phyloP scores from a whole-genome alignment of 768 basidiomycete genomes.

The Candolleomyces eurysporus region DNA sequence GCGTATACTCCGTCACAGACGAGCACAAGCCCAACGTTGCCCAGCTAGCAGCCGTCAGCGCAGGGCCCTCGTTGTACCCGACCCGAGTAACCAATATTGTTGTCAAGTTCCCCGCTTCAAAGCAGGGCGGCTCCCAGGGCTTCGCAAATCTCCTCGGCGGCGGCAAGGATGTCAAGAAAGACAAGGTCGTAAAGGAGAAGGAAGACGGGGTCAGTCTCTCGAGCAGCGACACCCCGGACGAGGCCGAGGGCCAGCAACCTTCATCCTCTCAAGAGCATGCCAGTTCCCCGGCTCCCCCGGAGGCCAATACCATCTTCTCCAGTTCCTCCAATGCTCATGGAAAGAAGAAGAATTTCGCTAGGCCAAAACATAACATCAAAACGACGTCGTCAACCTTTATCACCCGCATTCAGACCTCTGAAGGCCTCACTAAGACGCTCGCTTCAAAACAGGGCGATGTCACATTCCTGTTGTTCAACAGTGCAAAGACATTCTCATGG shows the following conservation, averaged over 20 bases:
- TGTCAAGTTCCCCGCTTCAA: constrained; percentile 60
- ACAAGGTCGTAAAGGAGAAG: constrained; percentile 48
- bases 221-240: constrained; percentile 79
- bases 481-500: constrained; percentile 84
- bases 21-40: constrained; percentile 69
- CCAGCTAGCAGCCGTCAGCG: constrained; percentile 38
- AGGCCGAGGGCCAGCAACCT: constrained; percentile 37
- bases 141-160: constrained; percentile 68
- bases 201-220: constrained; percentile 75
- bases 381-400: constrained; percentile 93
- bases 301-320: constrained; percentile 62
- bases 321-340: constrained; percentile 36
- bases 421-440: constrained; percentile 70
- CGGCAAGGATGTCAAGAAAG: constrained; percentile 64
- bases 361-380: constrained; percentile 89
- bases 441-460: constrained; percentile 81
- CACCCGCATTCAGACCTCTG: constrained; percentile 77
- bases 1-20: constrained; percentile 85
- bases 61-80: constrained; percentile 45
- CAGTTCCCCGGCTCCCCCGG: constrained; percentile 31
- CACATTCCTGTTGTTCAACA: constrained; percentile 85
- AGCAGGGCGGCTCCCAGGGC: constrained; percentile 54
- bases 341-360: constrained; percentile 61
- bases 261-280: constrained; percentile 40
- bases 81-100: constrained; percentile 61